Evolutionary conservation across 257 asterid genomes (phyloP), one percentile per base, ranked within the genome.

Genomic region (Gentiana dahurica): DNA sequence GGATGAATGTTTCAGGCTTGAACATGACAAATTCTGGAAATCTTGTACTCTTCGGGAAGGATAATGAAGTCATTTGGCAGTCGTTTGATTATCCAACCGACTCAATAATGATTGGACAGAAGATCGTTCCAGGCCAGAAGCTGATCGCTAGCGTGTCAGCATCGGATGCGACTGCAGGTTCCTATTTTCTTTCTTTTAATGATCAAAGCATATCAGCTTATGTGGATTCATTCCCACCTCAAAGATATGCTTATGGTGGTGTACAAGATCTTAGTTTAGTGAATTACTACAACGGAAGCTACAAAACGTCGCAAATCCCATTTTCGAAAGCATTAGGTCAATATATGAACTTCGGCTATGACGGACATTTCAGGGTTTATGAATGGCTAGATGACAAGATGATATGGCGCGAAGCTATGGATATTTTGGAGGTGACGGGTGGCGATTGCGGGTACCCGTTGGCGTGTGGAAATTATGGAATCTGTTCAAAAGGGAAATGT

Each of bases 301-400:
- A 54, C 24, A 24, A 1, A 2, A 34, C 15, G 60, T 6, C 54
- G 24, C 24, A 15, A 39, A 54, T 53, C 56, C 51, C 38, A 24
- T 5, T 24, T 24, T 24, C 24, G 24, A 24, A 7, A 3, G 62
- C 57, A 37, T 33, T 56, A 36, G 55, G 61, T 12, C 62, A 61
- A 43, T 54, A 55, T 12, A 66, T 66, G 66, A 66, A 56, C 12
- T 51, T 71, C 0, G 65, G 49, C 52, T 34, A 62, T 8, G 55
- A 71, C 7, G 72, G 76, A 55, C 76, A 66, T 55, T 43, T 71
- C 34, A 62, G 52, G 65, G 52, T 62, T 33, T 65, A 61, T 4
- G 56, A 57, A 35, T 67, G 64, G 70, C 7, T 0, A 2, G 10
- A 33, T 11, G 0, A 6, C 2, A 4, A 32, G 39, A 24, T 24